These are phyloP conservation scores for Mercurialis annua DNA, from an alignment of 345 rosid species.

Conservation along the genomic window DNA sequence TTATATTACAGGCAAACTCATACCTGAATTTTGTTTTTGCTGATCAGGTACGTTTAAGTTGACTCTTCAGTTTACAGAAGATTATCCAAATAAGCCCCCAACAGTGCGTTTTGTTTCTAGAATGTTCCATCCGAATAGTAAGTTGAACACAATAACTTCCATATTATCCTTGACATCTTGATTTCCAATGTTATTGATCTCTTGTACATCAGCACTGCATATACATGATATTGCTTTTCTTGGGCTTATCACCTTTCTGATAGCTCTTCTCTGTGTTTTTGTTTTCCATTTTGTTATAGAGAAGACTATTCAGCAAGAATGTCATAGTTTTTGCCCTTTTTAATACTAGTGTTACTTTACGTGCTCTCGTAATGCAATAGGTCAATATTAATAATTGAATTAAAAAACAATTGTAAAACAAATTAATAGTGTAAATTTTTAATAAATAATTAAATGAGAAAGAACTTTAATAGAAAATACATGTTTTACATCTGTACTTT, in stretches of 20 bases:
- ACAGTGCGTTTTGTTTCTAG: slow-evolving; percentile 56
- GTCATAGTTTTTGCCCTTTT: neutral
- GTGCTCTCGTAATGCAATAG: too few species aligned
- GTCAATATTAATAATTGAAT: too few species aligned
- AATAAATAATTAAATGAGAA: too few species aligned
- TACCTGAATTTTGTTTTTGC: neutral
- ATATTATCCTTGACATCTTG: too few species aligned
- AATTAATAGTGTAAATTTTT: too few species aligned
- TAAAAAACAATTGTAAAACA: too few species aligned
- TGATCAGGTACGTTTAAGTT: slow-evolving; percentile 55
- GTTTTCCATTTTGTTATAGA: neutral
- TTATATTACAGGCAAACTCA: neutral
- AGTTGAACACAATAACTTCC: slow-evolving; percentile 16
- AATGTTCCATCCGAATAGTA: slow-evolving; percentile 61
- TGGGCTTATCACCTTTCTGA: neutral
- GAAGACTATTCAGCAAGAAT: neutral
- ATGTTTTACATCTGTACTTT: too few species aligned
- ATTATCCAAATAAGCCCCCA: slow-evolving; percentile 63
- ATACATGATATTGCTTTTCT: neutral
- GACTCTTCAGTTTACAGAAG: slow-evolving; percentile 54
- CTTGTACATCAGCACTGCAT: neutral
- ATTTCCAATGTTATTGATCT: neutral
- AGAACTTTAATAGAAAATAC: too few species aligned
- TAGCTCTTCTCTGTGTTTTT: neutral
- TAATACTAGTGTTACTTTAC: too few species aligned